Conservation (phyloP, 164 flowering plant genomes). For the Dillenia suffruticosa region DNA sequence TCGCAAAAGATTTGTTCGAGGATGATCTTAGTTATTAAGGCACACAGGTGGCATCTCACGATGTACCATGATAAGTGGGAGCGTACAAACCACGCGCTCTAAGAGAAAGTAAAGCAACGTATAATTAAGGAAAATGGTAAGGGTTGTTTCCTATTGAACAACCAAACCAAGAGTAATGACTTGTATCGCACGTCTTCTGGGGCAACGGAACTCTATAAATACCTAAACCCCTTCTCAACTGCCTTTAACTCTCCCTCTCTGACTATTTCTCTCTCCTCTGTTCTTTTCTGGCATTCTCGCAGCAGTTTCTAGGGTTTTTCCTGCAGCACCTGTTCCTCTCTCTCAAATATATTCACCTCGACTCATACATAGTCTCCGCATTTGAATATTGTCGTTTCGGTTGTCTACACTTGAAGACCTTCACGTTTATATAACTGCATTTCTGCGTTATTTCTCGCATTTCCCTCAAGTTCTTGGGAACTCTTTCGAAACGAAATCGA, state of each 20-base stretch:
- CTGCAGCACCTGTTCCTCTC: background rate
- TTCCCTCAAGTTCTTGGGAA: too few species aligned
- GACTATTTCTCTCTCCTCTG: conserved; percentile 1
- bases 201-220: conserved; percentile 26
- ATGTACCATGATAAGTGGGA: too few species aligned
- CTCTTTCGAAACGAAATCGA: too few species aligned
- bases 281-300: conserved; percentile 1
- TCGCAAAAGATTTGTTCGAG: too few species aligned
- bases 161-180: conserved; percentile 18
- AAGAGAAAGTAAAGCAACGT: background rate
- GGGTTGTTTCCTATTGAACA: conserved; percentile 30
- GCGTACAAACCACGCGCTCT: too few species aligned
- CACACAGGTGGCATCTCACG: too few species aligned
- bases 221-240: conserved; percentile 5
- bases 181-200: conserved; percentile 22
- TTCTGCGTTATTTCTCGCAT: background rate
- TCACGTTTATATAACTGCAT: conserved; percentile 1
- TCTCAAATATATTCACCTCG: background rate
- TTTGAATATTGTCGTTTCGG: background rate
- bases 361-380: background rate
- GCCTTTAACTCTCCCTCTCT: background rate
- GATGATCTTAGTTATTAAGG: too few species aligned
- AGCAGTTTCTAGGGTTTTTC: background rate
- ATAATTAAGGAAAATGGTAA: conserved; percentile 7
- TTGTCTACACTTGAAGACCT: background rate